phyloP scores from a whole-genome alignment of 2,329 filamentous ascomycete species.

The Alternaria brassicicola region DNA sequence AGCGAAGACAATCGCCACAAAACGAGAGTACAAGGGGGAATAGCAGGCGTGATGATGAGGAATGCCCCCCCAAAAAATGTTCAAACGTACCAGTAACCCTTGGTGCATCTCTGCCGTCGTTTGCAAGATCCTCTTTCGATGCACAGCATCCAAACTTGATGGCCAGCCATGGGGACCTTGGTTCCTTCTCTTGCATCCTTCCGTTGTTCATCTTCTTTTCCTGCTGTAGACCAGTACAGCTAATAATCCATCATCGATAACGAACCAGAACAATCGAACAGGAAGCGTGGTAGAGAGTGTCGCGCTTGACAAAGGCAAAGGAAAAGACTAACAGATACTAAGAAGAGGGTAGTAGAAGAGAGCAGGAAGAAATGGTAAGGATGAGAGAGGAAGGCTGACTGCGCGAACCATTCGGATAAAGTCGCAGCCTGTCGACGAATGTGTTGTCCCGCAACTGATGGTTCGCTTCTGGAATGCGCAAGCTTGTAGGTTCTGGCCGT shows the following conservation, averaged over 20 bases:
- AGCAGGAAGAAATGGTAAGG: conserved; percentile 9
- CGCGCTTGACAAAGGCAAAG: conserved; percentile 16
- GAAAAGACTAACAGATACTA: conserved; percentile 13
- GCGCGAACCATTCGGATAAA: conserved; percentile 7
- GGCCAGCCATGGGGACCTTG: conserved; percentile 41
- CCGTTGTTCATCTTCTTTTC: conserved; percentile 26
- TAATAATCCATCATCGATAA: conserved; percentile 25
- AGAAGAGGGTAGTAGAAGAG: conserved; percentile 3
- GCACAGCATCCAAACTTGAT: conserved; percentile 49
- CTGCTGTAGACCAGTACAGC: conserved; percentile 38
- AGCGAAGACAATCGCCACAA: background rate
- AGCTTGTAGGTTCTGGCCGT: conserved; percentile 25
- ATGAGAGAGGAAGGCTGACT: conserved; percentile 3
- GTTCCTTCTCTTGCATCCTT: conserved; percentile 22
- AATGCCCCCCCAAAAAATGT: conserved; percentile 11
- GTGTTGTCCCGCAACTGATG: conserved; percentile 20
- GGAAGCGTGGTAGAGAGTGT: conserved; percentile 8
- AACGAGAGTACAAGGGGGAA: background rate
- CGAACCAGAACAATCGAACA: conserved; percentile 5
- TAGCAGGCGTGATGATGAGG: background rate
- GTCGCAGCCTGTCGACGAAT: conserved; percentile 9
- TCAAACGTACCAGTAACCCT: conserved; percentile 38
- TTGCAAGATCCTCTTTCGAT: conserved; percentile 37
- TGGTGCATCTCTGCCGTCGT: conserved; percentile 29
- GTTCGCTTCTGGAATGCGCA: conserved; percentile 20